These are phyloP conservation scores for Lodderomyces parapsilosis DNA, from an alignment of 1,139 yeast species.

Conservation along the genomic window DNA sequence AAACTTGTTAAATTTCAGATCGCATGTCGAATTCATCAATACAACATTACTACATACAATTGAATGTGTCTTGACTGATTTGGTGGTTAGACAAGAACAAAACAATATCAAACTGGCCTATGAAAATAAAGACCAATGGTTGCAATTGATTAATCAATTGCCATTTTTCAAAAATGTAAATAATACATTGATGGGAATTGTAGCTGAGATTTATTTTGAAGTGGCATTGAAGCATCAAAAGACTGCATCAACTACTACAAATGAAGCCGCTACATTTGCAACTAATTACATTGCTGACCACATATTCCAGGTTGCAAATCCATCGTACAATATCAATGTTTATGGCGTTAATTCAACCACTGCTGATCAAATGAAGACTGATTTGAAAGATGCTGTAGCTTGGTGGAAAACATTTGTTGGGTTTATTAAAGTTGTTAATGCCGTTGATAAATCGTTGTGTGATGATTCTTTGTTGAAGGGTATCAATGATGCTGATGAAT, in stretches of 20 bases:
- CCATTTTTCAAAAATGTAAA: constrained; percentile 59
- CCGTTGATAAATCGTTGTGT: constrained; percentile 34
- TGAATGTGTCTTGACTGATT: constrained; percentile 52
- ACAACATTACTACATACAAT: constrained; percentile 52
- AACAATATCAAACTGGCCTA: constrained; percentile 34
- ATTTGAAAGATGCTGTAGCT: constrained; percentile 37
- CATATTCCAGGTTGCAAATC: constrained; percentile 39
- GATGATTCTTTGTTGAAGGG: constrained; percentile 29
- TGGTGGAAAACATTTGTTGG: constrained; percentile 44
- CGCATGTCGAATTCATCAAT: constrained; percentile 57
- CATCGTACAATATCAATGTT: constrained; percentile 43
- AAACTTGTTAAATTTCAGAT: constrained; percentile 62
- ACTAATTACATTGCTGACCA: constrained; percentile 36
- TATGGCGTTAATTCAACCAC: constrained; percentile 43
- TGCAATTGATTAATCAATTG: constrained; percentile 47
- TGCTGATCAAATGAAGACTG: constrained; percentile 35
- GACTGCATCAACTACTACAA: constrained; percentile 16
- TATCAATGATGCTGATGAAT: constrained; percentile 42
- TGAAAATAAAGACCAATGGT: constrained; percentile 55
- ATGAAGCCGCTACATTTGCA: constrained; percentile 27
- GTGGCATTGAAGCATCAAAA: constrained; percentile 32
- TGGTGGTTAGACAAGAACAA: constrained; percentile 56
- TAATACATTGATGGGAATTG: constrained; percentile 45
- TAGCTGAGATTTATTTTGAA: constrained; percentile 44
- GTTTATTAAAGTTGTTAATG: constrained; percentile 36